A percentile compares a stretch with the other conserved stretches of the same genome.
Evolutionary conservation across 2,329 filamentous ascomycete genomes (phyloP).

Genomic region (Fusarium pininemorale): DNA sequence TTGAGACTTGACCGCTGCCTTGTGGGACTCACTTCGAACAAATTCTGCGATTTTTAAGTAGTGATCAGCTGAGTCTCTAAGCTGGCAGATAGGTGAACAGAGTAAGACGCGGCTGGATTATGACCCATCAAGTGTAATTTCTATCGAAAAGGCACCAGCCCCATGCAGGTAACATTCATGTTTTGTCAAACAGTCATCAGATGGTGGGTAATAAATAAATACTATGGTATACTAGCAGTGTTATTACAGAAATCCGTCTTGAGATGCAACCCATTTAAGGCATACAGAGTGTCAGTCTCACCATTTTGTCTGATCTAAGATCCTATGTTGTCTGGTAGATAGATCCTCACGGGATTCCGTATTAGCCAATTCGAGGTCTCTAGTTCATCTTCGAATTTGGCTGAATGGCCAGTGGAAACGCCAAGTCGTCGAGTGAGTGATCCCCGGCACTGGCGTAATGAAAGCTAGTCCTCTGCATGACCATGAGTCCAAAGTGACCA

Average conservation of each 20-base stretch:
- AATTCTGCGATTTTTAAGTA: background rate
- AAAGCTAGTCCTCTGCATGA: background rate
- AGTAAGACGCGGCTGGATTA: slow-evolving; percentile 1
- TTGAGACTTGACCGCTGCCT: background rate
- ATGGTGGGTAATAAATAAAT: background rate
- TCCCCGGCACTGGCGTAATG: background rate
- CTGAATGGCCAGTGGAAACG: background rate
- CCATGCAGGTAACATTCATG: background rate
- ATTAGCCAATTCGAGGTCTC: background rate
- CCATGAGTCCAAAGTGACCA: background rate
- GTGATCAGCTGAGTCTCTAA: no score
- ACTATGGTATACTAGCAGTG: background rate
- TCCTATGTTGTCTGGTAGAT: background rate
- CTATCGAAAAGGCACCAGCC: background rate
- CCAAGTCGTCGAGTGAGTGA: background rate
- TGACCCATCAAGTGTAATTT: background rate
- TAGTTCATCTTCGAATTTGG: background rate
- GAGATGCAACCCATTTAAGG: background rate
- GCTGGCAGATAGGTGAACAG: no score
- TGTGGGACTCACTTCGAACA: background rate
- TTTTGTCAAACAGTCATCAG: background rate
- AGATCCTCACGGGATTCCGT: background rate
- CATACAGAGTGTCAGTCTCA: background rate
- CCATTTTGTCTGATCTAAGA: background rate
- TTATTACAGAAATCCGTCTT: background rate